Evolutionary conservation across 371 early-diverging fungal species (phyloP), one percentile per base, ranked within the genome.

Genomic region (Smittium culicis): DNA sequence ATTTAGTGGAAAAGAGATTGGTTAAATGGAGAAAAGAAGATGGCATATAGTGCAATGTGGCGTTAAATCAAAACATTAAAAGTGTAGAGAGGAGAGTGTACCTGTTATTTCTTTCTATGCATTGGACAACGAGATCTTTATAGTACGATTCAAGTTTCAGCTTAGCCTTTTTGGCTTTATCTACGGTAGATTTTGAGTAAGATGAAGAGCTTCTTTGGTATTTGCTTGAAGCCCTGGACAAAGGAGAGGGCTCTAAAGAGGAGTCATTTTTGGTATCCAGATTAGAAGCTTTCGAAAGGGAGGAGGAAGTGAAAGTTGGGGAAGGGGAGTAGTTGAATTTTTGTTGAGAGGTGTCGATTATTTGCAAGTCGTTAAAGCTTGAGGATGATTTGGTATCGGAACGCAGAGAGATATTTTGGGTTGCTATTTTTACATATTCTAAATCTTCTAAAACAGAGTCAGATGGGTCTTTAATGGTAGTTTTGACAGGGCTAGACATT

Each of bases 141-240:
- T 97, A 97, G 70, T 89, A 92, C 72, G 88, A 80, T 71, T 94
- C 92, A 30, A 96, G 80, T 62, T 89, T 87, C 55, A 88, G 79
- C 77, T 92, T 94, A 31, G 93, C 92, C 17, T 86, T 85, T 0
- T 91, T 83, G 1, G 92, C 87, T 70, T 90, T 83, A 61, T 96
- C 96, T 8, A 93, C 70, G 0, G 78, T 77, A 24, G 71, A 69
- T 14, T 74, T 73, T 33, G 77, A 66, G 33, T 76, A 76, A 33
- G 68, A 72, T 33, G 76, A 74, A 29, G 64, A 32, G 29, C 32
- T 64, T 34, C 64, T 34, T 34, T 64, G 64, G 17, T 64, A 20
- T 14, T 20, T 35, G 20, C 30, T 33, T n/a, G 63, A 30, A 63
- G 20, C 33, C 32, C 33, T 25, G 33, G 5, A 24, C 14, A 30